Evolutionary conservation across 768 basidiomycete genomes (phyloP).

Genomic region (Rhodotorula graminis): DNA sequence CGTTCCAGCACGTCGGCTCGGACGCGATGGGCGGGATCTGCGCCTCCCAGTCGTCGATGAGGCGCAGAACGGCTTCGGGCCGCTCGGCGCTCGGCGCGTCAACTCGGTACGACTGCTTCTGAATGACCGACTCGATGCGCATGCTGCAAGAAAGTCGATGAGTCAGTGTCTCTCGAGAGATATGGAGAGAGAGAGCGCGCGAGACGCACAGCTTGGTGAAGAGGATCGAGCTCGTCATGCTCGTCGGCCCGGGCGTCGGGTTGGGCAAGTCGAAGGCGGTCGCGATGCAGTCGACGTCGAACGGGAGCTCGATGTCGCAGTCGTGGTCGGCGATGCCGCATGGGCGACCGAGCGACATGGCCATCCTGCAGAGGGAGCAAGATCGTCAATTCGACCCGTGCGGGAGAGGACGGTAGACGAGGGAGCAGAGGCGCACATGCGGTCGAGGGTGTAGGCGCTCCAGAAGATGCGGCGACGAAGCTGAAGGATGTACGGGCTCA

Average conservation of each 20-base stretch:
- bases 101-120: constrained; percentile 28
- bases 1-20: not conserved
- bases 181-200: no score
- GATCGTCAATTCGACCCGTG: no score
- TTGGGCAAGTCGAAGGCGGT: constrained; percentile 18
- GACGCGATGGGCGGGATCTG: constrained; percentile 9
- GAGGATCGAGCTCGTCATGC: constrained; percentile 43
- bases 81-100: not conserved
- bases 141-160: constrained; percentile 3
- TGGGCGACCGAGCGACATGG: constrained; percentile 40
- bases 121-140: constrained; percentile 41
- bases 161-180: no score
- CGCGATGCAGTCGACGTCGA: constrained; percentile 42
- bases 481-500: constrained; percentile 28
- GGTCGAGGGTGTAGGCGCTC: constrained; percentile 41
- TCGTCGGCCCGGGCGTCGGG: constrained; percentile 4
- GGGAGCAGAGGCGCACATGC: constrained; percentile 15
- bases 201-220: constrained; percentile 35
- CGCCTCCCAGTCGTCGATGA: constrained; percentile 24
- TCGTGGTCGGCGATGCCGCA: constrained; percentile 42
- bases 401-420: not conserved
- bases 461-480: constrained; percentile 43
- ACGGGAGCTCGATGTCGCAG: constrained; percentile 42
- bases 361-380: constrained; percentile 33
- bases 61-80: constrained; percentile 1